Conservation (phyloP, 2,329 filamentous ascomycete genomes). For the Ophiocordyceps unilateralis region DNA sequence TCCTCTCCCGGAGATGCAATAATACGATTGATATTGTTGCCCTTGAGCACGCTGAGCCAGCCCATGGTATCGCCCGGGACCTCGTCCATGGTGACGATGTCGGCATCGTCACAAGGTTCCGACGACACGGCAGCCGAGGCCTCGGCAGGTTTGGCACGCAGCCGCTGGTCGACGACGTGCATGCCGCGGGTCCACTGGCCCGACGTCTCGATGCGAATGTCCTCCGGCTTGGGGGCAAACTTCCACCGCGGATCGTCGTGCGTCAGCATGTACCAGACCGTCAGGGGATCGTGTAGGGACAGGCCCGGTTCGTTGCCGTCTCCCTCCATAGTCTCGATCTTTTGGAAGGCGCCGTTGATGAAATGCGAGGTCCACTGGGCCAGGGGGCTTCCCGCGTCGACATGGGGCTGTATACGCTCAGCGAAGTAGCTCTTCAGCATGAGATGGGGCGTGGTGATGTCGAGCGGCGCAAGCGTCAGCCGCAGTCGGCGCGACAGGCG, state of each 20-base stretch:
- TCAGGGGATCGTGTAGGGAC: slow-evolving; percentile 62
- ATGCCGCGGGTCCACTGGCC: slow-evolving; percentile 93
- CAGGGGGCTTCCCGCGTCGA: slow-evolving; percentile 50
- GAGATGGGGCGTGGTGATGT: slow-evolving; percentile 57
- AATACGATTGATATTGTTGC: slow-evolving; percentile 68
- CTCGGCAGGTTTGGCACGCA: slow-evolving; percentile 33
- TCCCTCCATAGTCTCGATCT: slow-evolving; percentile 45
- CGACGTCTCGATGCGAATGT: slow-evolving; percentile 74
- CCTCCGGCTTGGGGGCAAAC: slow-evolving; percentile 43
- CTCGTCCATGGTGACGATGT: slow-evolving; percentile 24
- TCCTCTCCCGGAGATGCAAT: slow-evolving; percentile 50
- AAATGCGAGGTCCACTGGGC: slow-evolving; percentile 59
- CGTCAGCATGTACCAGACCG: slow-evolving; percentile 62
- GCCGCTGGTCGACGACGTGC: slow-evolving; percentile 66
- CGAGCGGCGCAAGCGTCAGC: slow-evolving; percentile 56
- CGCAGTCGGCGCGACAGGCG: slow-evolving; percentile 46
- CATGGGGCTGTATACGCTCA: slow-evolving; percentile 32
- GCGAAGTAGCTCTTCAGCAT: slow-evolving; percentile 44
- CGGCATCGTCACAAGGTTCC: slow-evolving; percentile 21
- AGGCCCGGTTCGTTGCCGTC: slow-evolving; percentile 41
- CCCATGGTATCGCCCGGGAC: slow-evolving; percentile 53
- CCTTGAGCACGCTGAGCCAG: slow-evolving; percentile 58
- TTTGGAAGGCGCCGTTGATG: slow-evolving; percentile 50
- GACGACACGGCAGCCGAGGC: slow-evolving; percentile 20
- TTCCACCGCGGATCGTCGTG: slow-evolving; percentile 40